Percentiles rank a stretch among this genome's conserved stretches.
Conservation (phyloP, 2,329 filamentous ascomycete species). For the Leptographium radiaticola region DNA sequence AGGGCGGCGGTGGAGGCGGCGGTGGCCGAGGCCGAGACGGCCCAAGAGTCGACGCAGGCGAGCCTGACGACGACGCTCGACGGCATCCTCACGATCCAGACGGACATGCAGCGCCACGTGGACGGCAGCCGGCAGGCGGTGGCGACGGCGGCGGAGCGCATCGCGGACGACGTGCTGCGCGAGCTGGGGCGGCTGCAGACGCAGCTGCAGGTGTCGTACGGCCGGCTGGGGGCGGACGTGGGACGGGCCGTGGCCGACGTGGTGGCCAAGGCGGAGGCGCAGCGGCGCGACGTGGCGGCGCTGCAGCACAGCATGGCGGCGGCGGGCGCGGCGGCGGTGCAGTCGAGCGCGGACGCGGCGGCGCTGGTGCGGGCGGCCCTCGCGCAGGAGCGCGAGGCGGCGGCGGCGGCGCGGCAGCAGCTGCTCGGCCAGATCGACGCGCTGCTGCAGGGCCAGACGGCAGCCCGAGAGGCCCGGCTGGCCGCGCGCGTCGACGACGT, state of each 20-base stretch:
- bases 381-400: constrained; percentile 61
- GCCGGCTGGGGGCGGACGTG: constrained; percentile 71
- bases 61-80: no score
- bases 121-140: constrained; percentile 75
- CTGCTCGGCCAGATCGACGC: constrained; percentile 64
- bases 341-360: constrained; percentile 55
- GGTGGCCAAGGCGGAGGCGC: constrained; percentile 57
- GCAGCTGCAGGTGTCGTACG: constrained; percentile 72
- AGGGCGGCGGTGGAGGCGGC: constrained; percentile 87
- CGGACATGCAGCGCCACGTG: constrained; percentile 77
- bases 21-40: no score
- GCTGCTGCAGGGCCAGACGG: constrained; percentile 63
- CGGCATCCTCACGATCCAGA: no score
- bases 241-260: constrained; percentile 75
- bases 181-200: constrained; percentile 77
- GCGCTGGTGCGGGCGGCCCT: constrained; percentile 54
- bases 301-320: constrained; percentile 59
- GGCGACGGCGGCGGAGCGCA: constrained; percentile 71
- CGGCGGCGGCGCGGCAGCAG: constrained; percentile 58
- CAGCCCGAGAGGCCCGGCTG: constrained; percentile 60
- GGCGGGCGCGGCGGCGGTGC: constrained; percentile 54
- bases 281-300: constrained; percentile 62
- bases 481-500: constrained; percentile 48
- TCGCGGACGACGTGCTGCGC: constrained; percentile 76
- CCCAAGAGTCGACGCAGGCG: no score